Conservation (phyloP, 228 moss, liverwort and hornwort species). For the Sphagnum magellanicum region DNA sequence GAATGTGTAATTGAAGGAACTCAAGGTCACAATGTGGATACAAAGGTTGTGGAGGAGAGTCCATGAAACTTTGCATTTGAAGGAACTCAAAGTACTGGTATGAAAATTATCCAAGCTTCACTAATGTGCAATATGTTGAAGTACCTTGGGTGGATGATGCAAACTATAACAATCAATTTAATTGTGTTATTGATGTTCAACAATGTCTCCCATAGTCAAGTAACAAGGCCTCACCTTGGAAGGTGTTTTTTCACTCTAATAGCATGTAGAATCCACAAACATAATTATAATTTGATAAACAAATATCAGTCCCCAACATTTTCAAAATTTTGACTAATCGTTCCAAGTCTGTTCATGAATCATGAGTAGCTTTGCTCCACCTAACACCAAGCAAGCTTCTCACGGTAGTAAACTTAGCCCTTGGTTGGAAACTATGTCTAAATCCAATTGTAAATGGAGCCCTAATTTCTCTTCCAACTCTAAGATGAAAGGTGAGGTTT, state of each 20-base stretch:
- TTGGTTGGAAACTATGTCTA: constrained; percentile 13
- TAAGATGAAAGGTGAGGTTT: background rate
- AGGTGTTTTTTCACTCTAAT: constrained; percentile 22
- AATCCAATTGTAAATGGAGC: constrained; percentile 20
- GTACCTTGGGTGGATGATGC: constrained; percentile 2
- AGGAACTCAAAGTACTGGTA: too few species aligned
- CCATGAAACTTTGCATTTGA: too few species aligned
- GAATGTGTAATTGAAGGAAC: constrained; percentile 4
- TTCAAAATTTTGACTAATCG: constrained; percentile 7
- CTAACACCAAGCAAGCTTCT: background rate
- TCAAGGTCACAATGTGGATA: too few species aligned
- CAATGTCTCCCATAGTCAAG: constrained; percentile 11
- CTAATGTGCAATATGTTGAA: background rate
- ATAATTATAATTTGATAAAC: constrained; percentile 8
- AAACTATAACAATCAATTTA: constrained; percentile 9
- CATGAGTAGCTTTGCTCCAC: constrained; percentile 9
- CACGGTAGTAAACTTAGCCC: constrained; percentile 18
- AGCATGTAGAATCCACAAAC: background rate
- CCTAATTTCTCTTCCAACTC: constrained; percentile 10
- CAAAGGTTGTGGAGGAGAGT: too few species aligned
- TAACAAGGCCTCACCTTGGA: constrained; percentile 24
- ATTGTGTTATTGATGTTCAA: constrained; percentile 7
- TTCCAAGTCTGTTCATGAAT: constrained; percentile 11
- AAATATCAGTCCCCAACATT: background rate
- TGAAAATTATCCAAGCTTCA: too few species aligned